A percentile compares a stretch with the other conserved stretches of the same genome.
Conservation (phyloP, 1,139 yeast species). For the Debaryomycetaceae sp. region DNA sequence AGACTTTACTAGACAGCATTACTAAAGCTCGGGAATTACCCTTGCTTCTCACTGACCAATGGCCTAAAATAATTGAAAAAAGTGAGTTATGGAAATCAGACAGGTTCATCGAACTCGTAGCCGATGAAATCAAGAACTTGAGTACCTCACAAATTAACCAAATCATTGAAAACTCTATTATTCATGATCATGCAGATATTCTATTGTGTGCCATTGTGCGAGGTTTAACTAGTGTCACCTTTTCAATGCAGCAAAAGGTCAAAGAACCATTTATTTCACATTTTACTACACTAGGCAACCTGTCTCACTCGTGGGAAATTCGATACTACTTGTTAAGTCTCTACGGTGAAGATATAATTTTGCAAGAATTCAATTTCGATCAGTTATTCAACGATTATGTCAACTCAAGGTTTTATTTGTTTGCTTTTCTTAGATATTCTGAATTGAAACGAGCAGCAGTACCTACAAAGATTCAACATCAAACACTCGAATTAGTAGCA, state of each 20-base stretch:
- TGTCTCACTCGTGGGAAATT: conserved; percentile 40
- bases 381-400: neutral
- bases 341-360: conserved; percentile 38
- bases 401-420: conserved; percentile 21
- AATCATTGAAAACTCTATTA: conserved; percentile 18
- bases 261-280: conserved; percentile 12
- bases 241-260: conserved; percentile 18
- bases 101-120: conserved; percentile 31
- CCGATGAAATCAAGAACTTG: conserved; percentile 38
- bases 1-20: conserved; percentile 44
- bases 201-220: conserved; percentile 25
- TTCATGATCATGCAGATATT: conserved; percentile 2
- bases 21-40: conserved; percentile 58
- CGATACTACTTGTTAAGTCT: conserved; percentile 46
- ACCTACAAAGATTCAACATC: conserved; percentile 8
- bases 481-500: conserved; percentile 25
- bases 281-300: conserved; percentile 9
- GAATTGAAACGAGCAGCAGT: conserved; percentile 37
- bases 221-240: conserved; percentile 30
- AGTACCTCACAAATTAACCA: conserved; percentile 44
- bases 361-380: conserved; percentile 2
- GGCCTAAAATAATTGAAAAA: conserved; percentile 36
- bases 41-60: conserved; percentile 42
- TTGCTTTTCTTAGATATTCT: conserved; percentile 42
- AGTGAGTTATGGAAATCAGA: conserved; percentile 23